Evolutionary conservation across 345 rosid species (phyloP).

Genomic region (Eucalyptus tenuipes): DNA sequence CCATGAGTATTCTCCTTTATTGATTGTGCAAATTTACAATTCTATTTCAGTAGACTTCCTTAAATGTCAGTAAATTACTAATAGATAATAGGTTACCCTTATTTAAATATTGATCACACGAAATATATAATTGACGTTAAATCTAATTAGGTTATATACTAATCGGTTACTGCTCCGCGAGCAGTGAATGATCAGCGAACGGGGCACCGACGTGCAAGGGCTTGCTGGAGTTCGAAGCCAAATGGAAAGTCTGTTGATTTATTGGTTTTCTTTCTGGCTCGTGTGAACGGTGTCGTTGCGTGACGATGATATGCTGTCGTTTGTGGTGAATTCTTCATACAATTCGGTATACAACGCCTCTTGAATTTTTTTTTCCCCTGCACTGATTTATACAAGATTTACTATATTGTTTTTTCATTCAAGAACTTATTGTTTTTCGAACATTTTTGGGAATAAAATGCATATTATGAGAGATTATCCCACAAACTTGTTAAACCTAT

Average conservation of each 20-base stretch:
- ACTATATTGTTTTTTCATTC: too few relatives aligned
- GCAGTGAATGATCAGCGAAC: background rate
- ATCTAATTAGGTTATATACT: too few relatives aligned
- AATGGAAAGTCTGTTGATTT: background rate
- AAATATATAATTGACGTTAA: background rate
- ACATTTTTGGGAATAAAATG: too few relatives aligned
- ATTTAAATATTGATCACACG: too few relatives aligned
- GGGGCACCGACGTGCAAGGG: background rate
- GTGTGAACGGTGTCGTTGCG: background rate
- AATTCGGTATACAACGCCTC: too few relatives aligned
- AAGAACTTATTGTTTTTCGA: too few relatives aligned
- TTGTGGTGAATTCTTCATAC: background rate
- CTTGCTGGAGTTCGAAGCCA: background rate
- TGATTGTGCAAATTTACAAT: too few relatives aligned
- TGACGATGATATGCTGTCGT: background rate
- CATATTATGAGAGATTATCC: too few relatives aligned
- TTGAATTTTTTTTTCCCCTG: too few relatives aligned
- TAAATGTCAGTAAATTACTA: background rate
- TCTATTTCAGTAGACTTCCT: background rate
- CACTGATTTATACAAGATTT: too few relatives aligned
- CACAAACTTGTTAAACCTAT: too few relatives aligned
- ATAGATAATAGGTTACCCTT: background rate
- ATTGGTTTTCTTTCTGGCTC: background rate
- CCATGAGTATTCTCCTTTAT: too few relatives aligned
- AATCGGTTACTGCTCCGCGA: background rate